These are phyloP conservation scores for Plantago elongata DNA, from an alignment of 257 asterid species.

Conservation along the genomic window DNA sequence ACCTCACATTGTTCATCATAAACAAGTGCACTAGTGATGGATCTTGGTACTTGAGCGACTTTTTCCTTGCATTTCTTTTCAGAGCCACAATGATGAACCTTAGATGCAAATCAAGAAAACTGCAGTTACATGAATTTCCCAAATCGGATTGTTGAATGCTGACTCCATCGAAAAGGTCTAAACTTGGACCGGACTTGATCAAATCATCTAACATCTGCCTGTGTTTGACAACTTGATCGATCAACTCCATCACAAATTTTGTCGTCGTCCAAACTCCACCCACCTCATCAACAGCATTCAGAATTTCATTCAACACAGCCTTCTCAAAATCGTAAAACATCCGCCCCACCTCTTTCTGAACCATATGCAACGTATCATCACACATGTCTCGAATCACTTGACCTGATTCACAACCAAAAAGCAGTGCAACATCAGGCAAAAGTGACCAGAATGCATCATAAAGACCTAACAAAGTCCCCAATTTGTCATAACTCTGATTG, in stretches of 20 bases:
- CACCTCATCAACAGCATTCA: conserved; percentile 4
- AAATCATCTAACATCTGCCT: conserved; percentile 18
- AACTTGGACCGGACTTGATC: conserved; percentile 28
- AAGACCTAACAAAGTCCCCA: conserved; percentile 28
- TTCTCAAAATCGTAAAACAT: conserved; percentile 30
- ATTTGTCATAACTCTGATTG: conserved; percentile 19
- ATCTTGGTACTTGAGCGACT: conserved; percentile 16
- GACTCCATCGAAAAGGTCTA: conserved; percentile 12
- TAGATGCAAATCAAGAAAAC: conserved; percentile 31
- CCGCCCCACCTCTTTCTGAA: conserved; percentile 25
- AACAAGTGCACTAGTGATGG: conserved; percentile 26
- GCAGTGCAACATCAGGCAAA: conserved; percentile 17
- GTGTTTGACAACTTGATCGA: conserved; percentile 21
- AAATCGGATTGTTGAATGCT: conserved; percentile 17
- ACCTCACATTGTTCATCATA: conserved; percentile 36
- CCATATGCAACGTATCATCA: background rate
- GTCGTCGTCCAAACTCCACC: conserved; percentile 31
- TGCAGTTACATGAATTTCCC: background rate
- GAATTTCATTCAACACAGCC: conserved; percentile 18
- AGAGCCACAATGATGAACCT: conserved; percentile 30
- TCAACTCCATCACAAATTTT: conserved; percentile 19
- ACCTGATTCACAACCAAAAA: conserved; percentile 25
- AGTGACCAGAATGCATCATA: conserved; percentile 26
- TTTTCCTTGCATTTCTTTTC: conserved; percentile 20
- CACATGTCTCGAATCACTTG: conserved; percentile 12